Base-by-base conservation (phyloP, 2,329 filamentous ascomycete genomes). In the Aureobasidium leucospermi region DNA sequence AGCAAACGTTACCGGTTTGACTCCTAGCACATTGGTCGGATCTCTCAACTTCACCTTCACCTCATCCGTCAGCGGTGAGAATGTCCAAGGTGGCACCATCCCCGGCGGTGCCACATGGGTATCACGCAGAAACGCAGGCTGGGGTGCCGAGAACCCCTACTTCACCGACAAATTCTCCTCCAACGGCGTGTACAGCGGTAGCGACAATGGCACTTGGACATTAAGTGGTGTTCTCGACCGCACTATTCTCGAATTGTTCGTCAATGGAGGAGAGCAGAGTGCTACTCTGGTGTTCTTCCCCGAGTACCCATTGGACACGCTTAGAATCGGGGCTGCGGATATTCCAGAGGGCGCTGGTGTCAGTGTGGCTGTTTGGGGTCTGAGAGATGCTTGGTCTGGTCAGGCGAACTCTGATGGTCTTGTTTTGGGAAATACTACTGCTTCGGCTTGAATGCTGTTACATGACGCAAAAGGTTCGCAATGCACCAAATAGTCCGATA, bases 111-210 rank as follows among this genome's bases (percentile, higher is more conserved):
- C 81, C 61, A 73, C 75, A 0, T 80, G 80, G 73, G 67, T 84
- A 34, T 74, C 82, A 61, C 77, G 82, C 1, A 76, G 77, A 10
- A 68, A 75, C 15, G 73, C 79, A 6, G 32, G 32, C 15, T 67
- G 70, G 16, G 80, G 78, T 1, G 83, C 80, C 65, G 75, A 78
- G 15, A 80, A 81, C 62, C 73, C 76, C 1, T 81, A 79, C 69
- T 83, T 83, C 67, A 82, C 78, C 0, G 78, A 83, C 62, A 79
- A 80, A 63, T 81, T 84, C 66, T 74, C 70, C 5, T 69, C 70
- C 4, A 69, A 68, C 28, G 67, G 66, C 10, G 45, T 65, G 9
- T 69, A 68, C 43, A 45, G 32, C 11, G 65, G 65, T 13, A 60
- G 66, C 1, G 59, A 63, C 7, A 62, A 63, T 7, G 73, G 71